Evolutionary conservation across 1,284 basidiomycete species (phyloP), one percentile per base, ranked within the genome.

Genomic region (Malassezia furfur): DNA sequence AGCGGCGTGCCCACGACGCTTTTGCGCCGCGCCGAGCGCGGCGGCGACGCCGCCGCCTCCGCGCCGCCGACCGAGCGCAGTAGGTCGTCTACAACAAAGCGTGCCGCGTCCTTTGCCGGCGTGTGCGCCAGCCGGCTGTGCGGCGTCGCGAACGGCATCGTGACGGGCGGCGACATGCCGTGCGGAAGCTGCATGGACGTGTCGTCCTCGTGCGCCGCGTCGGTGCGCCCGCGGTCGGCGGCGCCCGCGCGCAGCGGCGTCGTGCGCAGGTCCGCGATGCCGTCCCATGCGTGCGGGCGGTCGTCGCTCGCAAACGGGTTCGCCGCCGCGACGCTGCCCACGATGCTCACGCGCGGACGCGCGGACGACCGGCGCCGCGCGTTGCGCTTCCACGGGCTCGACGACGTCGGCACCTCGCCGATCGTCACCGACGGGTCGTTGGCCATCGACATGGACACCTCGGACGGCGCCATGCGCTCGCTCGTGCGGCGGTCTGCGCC

Each of bases 141-240:
- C 0, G 85, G 84, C n/a, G 84, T 81, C 2, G 83, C 83, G 57
- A 88, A 89, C 28, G 84, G 85, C 81, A 91, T 84, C 53, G 86
- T 85, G 4, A 85, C 81, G 2, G 87, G 88, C 2, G 90, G 88
- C 0, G 88, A 90, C 85, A 91, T 87, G 43, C 85, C 85, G 34
- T 73, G 72, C 37, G 80, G 76, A 49, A 77, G 67, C 37, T 81
- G 64, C 14, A 74, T 56, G 55, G 66, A 69, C 34, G 65, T 80
- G 53, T 84, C 83, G 37, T 72, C 73, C 41, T 73, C 40, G 34
- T 31, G n/a, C n/a, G n/a, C n/a, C 46, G 2, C 25, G 43, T 14
- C 39, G 52, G 21, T 21, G 54, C 51, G 22, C 45, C 2, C 31
- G 22, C 14, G n/a, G n/a, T n/a, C n/a, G n/a, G n/a, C n/a, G n/a